These are phyloP conservation scores for Paecilomyces dactylethromorphus DNA, from an alignment of 2,329 filamentous ascomycete species.

Conservation along the genomic window DNA sequence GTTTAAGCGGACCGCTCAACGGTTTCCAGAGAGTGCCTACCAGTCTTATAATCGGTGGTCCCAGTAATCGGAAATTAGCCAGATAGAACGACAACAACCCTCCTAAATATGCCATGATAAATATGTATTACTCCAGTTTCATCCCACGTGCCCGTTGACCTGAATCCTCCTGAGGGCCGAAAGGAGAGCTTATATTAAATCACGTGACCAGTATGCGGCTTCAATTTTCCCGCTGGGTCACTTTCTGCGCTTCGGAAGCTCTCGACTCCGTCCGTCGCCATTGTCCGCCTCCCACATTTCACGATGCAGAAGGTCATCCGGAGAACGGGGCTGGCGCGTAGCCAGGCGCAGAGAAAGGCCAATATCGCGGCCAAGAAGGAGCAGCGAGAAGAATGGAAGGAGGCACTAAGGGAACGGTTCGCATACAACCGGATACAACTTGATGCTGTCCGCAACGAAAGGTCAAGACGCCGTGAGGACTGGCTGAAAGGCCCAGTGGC, in stretches of 20 bases:
- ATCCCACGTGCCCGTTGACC: not conserved
- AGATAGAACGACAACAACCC: not conserved
- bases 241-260: not conserved
- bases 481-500: conserved; percentile 73
- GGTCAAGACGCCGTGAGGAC: conserved; percentile 61
- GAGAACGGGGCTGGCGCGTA: conserved; percentile 60
- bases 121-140: not conserved
- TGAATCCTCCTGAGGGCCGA: not conserved
- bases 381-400: conserved; percentile 30
- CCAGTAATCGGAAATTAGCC: not conserved
- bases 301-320: conserved; percentile 66
- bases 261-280: conserved; percentile 13
- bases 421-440: conserved; percentile 25
- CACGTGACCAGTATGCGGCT: conserved; percentile 15
- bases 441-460: conserved; percentile 41
- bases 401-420: conserved; percentile 19
- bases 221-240: conserved; percentile 19
- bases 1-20: not conserved
- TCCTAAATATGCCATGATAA: not conserved
- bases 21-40: not conserved
- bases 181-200: not conserved
- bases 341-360: conserved; percentile 47
- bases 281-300: conserved; percentile 22
- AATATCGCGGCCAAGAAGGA: conserved; percentile 38
- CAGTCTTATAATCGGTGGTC: not conserved